Base-by-base conservation (phyloP, 2,329 filamentous ascomycete species). In the Neocatenulostroma microsporum region DNA sequence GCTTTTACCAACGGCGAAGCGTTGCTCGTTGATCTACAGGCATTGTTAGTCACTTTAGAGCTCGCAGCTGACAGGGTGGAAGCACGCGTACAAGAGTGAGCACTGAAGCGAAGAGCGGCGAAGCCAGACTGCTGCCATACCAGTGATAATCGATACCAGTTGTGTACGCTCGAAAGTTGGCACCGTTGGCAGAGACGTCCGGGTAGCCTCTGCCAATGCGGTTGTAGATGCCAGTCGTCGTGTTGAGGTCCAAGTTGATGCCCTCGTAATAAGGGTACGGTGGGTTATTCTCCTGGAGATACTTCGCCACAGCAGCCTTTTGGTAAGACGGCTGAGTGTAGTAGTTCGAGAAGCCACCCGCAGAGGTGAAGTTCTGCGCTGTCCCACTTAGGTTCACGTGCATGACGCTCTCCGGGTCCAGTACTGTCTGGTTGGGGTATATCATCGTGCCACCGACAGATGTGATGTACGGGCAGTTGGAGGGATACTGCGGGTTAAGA, bases 61-160 rank as follows among this genome's bases (percentile, higher is more conserved):
- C 11, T 17, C 30, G 11, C 27, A 9, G 9, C 14, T 8, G 27
- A 70, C 49, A 84, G 9, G 46, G 33, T 45, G 41, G 30, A 48
- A n/a, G n/a, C n/a, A n/a, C n/a, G n/a, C n/a, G n/a, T n/a, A n/a
- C n/a, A 9, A 68, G 47, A 2, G 64, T 72, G 20, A 73, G 46
- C 19, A 70, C 57, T 0, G 63, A 52, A 0, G 61, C 67, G 48
- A 65, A 68, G 2, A 69, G 61, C 1, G 70, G 68, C 23, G 62
- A 48, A 27, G 50, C 49, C 17, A 54, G 31, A 41, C 40, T 4
- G 42, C 48, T 54, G 1, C 46, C 46, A 9, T 37, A 36, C 3
- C 30, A 29, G n/a, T 37, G 18, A 8, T 21, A 7, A 11, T 10
- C 14, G 9, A 14, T 21, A 6, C 15, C 20, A 15, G 26, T 19